Evolutionary conservation across 768 basidiomycete species (phyloP), one percentile per base, ranked within the genome.

Genomic region (Neoboletus subvelutipes): DNA sequence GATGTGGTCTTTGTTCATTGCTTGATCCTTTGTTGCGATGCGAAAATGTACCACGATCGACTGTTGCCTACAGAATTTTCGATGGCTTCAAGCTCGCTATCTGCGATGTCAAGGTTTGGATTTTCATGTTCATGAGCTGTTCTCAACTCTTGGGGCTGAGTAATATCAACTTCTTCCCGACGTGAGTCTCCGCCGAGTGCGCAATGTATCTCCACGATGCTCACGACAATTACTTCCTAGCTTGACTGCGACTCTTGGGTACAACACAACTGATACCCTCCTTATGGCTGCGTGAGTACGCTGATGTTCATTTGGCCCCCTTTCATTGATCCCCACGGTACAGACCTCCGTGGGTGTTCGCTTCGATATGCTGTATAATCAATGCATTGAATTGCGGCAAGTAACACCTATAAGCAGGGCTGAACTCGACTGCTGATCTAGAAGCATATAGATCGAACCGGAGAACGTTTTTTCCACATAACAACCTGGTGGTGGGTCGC

Each of bases 311-410:
- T n/a, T 41, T 10, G 5, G 17, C 45, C 1, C n/a, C 36, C 6
- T 13, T 20, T 11, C 15, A 11, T 41, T 6, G 2, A 45, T 18
- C 6, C 9, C 3, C 34, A 31, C 8, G 18, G 10, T 45, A 15
- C 59, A 86, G 85, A 5, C 86, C 86, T 2, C 86, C 84, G 10
- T 86, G 85, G 85, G 71, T 85, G n/a, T 63, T 84, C 17, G 74
- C 83, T 3, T 75, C 81, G 1, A 68, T 82, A 39, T 67, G 79
- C 1, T 82, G 80, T 56, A 74, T 76, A 40, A 52, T 80, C 22
- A 83, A 77, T 62, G 84, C 83, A 1, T 80, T 81, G 79, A 75
- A 85, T 62, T 80, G 82, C 20, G 79, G 79, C 73, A 46, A 48
- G 51, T 48, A 40, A 24, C 18, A n/a, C 24, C 10, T 33, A 3